phyloP scores from a whole-genome alignment of 306 rosid genomes.

The Glycyrrhiza uralensis region DNA sequence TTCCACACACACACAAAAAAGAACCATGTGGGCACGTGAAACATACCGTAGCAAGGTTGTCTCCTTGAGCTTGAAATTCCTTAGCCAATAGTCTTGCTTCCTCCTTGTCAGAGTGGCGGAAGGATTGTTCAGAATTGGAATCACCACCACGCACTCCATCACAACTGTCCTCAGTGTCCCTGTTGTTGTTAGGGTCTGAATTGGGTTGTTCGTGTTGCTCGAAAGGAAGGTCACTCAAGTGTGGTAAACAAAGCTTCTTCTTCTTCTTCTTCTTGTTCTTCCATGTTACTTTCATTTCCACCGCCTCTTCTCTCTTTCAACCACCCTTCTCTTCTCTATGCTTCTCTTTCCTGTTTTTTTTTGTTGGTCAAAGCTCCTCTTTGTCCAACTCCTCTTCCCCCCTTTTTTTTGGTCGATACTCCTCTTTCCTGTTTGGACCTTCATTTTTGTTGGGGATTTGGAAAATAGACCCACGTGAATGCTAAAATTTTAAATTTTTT shows the following conservation, averaged over 20 bases:
- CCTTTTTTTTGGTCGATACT: neutral
- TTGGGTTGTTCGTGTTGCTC: constrained; percentile 6
- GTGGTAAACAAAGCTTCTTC: constrained; percentile 36
- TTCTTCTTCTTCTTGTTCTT: constrained; percentile 33
- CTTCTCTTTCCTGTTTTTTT: too few species aligned
- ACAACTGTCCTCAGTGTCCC: neutral
- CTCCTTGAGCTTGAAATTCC: constrained; percentile 48
- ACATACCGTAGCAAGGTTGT: constrained; percentile 43
- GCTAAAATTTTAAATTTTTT: too few species aligned
- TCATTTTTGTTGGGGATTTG: neutral
- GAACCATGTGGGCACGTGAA: too few species aligned
- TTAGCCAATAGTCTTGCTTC: constrained; percentile 27
- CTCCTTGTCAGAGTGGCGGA: neutral
- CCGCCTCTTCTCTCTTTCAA: neutral
- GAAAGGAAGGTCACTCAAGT: constrained; percentile 40
- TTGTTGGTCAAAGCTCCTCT: too few species aligned
- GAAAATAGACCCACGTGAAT: too few species aligned
- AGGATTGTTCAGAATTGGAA: neutral
- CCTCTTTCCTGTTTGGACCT: neutral
- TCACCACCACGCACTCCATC: neutral
- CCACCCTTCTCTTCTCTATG: neutral
- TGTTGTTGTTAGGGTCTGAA: neutral
- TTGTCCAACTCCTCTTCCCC: neutral
- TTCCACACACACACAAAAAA: too few species aligned
- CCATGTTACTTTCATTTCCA: constrained; percentile 50